Evolutionary conservation across 176 grass and related monocot species (phyloP), one percentile per base, ranked within the genome.

Genomic region (Oryza meridionalis): DNA sequence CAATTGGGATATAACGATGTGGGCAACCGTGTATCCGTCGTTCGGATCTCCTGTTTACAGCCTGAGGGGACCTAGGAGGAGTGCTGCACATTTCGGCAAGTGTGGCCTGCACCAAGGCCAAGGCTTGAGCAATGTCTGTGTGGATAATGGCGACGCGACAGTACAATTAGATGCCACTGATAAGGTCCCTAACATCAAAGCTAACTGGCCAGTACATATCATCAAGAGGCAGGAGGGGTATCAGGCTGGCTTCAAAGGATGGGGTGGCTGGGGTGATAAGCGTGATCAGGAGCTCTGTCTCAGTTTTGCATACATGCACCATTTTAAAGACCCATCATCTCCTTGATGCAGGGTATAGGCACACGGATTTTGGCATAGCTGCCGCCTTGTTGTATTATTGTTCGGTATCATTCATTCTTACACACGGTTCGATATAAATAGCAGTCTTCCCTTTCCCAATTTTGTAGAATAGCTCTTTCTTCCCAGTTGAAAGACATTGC

Each of bases 1-100:
- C 84, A 98, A 98, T 62, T 98, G 96, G 96, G 96, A 98, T 75
- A 98, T 98, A 83, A 95, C 96, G 0, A 95, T 98, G 96, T 98
- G 96, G 96, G 90, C 87, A 11, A 98, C 91, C 0, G 93, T 98
- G 14, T 98, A 98, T 91, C 96, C 96, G 0, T 98, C 96, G 0
- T 98, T 98, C 62, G 91, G 80, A 50, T 87, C 85, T 71, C 91
- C 96, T 31, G 91, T 93, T 91, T 98, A 93, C 83, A 91, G 84
- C 65, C 74, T 98, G 6, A 95, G 96, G 47, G 96, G 93, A 3
- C 82, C 96, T 67, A 88, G 85, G 82, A 88, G 93, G 63, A 98
- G 91, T 38, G 96, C 96, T 1, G 85, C 90, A 10, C 96, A 98
- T 93, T 98, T 98, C 63, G 96, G 96, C 17, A 98, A 95, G 76